These are phyloP conservation scores for Aureobasidium musti DNA, from an alignment of 2,329 filamentous ascomycete genomes.

Conservation along the genomic window DNA sequence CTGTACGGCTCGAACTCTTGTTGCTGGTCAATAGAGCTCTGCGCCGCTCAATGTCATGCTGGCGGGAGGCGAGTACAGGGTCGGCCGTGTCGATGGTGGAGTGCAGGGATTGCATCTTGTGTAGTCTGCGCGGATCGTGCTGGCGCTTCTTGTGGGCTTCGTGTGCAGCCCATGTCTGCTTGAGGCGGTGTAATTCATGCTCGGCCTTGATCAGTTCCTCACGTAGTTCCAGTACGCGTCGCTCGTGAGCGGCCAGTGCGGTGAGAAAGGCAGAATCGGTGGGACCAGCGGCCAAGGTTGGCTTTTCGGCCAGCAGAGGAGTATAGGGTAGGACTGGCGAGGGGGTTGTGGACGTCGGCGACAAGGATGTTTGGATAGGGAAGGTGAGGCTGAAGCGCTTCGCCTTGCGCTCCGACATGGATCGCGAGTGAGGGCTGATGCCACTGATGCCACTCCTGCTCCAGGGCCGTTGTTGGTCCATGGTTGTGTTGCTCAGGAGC, in stretches of 20 bases:
- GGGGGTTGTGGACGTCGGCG: slow-evolving; percentile 40
- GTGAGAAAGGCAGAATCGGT: slow-evolving; percentile 67
- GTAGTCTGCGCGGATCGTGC: slow-evolving; percentile 62
- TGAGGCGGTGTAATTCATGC: slow-evolving; percentile 70
- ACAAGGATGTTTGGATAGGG: slow-evolving; percentile 47
- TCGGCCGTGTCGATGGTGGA: slow-evolving; percentile 36
- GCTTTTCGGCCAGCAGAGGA: slow-evolving; percentile 35
- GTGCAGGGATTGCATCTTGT: slow-evolving; percentile 60
- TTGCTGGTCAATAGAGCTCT: slow-evolving; percentile 63
- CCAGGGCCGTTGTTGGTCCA: slow-evolving; percentile 21
- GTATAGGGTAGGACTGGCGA: slow-evolving; percentile 37
- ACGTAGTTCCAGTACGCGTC: slow-evolving; percentile 82
- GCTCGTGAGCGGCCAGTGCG: slow-evolving; percentile 87
- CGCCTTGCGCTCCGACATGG: slow-evolving; percentile 28
- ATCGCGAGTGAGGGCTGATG: slow-evolving; percentile 12
- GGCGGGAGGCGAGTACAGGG: slow-evolving; percentile 30
- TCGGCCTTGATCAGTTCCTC: slow-evolving; percentile 89
- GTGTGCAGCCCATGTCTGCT: slow-evolving; percentile 77
- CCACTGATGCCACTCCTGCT: slow-evolving; percentile 4
- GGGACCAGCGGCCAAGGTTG: slow-evolving; percentile 54
- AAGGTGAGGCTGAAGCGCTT: slow-evolving; percentile 55
- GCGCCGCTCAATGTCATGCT: slow-evolving; percentile 69
- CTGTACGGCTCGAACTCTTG: slow-evolving; percentile 54
- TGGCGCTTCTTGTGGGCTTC: slow-evolving; percentile 72
- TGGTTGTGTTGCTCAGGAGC: slow-evolving; percentile 9